phyloP scores from a whole-genome alignment of 768 basidiomycete species.

The Collybia mongolica region DNA sequence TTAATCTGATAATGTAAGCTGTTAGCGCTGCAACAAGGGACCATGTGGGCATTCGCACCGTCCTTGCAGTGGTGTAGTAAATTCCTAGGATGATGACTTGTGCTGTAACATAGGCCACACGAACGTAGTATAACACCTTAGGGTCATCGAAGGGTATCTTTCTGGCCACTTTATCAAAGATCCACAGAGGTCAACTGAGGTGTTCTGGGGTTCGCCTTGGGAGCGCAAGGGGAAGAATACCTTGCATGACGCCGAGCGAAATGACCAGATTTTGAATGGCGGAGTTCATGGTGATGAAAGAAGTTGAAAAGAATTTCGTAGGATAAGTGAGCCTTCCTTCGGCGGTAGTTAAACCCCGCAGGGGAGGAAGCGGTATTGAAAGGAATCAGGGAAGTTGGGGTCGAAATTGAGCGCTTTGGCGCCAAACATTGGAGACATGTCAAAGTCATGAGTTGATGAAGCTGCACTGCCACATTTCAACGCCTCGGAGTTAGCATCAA shows the following conservation, averaged over 20 bases:
- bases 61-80: conserved; percentile 79
- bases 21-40: not conserved
- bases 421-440: no score
- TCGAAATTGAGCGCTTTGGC: no score
- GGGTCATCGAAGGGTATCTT: conserved; percentile 92
- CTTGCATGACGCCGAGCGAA: conserved; percentile 92
- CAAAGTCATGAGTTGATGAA: no score
- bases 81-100: conserved; percentile 70
- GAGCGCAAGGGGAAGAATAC: conserved; percentile 33
- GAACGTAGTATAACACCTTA: conserved; percentile 74
- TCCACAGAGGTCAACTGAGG: not conserved
- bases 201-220: no score
- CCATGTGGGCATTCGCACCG: conserved; percentile 42
- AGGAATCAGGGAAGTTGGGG: no score
- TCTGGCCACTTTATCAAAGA: conserved; percentile 65
- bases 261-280: conserved; percentile 81
- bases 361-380: no score
- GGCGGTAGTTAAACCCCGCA: no score
- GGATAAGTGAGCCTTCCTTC: no score
- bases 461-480: no score
- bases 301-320: no score
- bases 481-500: no score
- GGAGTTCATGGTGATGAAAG: conserved; percentile 54
- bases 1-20: conserved; percentile 58
- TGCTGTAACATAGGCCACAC: conserved; percentile 75